Conservation (phyloP, 495 filamentous ascomycete species). For the Astrothelium macrocarpum region DNA sequence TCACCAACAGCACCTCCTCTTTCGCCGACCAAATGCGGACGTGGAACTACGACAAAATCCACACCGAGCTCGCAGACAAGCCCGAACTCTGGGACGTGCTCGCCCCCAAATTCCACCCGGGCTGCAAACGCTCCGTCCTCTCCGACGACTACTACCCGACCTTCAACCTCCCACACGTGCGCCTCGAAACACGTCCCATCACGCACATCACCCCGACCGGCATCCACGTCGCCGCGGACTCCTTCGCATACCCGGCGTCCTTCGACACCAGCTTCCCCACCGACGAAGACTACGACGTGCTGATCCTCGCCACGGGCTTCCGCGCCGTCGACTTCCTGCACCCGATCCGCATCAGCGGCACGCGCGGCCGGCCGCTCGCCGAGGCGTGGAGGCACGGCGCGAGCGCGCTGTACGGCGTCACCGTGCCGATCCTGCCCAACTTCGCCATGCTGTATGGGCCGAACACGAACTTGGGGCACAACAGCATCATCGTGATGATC, state of each 20-base stretch:
- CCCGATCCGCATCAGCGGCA: conserved; percentile 43
- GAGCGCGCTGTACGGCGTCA: conserved; percentile 39
- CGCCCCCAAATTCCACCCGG: conserved; percentile 41
- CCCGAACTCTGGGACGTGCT: conserved; percentile 42
- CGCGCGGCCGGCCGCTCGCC: conserved; percentile 32
- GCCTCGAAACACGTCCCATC: conserved; percentile 42
- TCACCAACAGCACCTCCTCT: conserved; percentile 31
- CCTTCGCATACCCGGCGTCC: not conserved
- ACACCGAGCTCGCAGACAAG: conserved; percentile 32
- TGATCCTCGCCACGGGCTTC: conserved; percentile 49
- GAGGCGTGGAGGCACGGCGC: conserved; percentile 44
- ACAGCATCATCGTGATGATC: conserved; percentile 51
- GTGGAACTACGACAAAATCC: conserved; percentile 26
- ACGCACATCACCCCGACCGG: conserved; percentile 34
- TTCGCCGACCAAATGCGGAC: conserved; percentile 30
- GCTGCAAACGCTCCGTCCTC: conserved; percentile 50
- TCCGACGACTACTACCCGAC: conserved; percentile 47
- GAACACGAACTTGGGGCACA: conserved; percentile 48
- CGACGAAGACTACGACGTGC: conserved; percentile 41
- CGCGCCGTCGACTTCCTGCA: conserved; percentile 46
- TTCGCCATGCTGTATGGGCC: conserved; percentile 51
- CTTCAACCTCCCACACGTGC: conserved; percentile 36
- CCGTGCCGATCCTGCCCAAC: conserved; percentile 43
- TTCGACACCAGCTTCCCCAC: conserved; percentile 12
- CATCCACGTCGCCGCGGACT: conserved; percentile 34